A percentile compares a stretch with the other conserved stretches of the same genome.
phyloP scores from a whole-genome alignment of 768 basidiomycete species.

The Sutorius australiensis region DNA sequence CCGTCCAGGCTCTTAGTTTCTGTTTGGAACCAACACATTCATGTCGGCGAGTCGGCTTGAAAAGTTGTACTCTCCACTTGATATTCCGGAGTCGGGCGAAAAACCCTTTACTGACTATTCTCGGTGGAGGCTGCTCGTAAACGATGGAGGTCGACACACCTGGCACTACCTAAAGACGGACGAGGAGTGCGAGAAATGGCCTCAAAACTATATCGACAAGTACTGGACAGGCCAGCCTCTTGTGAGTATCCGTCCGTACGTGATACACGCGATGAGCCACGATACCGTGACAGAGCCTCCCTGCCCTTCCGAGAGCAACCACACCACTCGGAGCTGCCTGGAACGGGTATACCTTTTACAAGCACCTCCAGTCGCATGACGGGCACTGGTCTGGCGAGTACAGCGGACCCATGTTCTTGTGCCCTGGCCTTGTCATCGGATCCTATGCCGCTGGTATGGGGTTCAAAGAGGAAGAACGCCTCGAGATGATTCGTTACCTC shows the following conservation, averaged over 20 bases:
- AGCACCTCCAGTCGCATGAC: constrained; percentile 81
- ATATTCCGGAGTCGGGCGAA: constrained; percentile 46
- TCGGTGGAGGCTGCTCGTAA: constrained; percentile 72
- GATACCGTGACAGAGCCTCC: constrained; percentile 46
- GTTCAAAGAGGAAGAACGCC: constrained; percentile 74
- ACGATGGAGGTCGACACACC: constrained; percentile 76
- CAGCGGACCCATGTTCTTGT: constrained; percentile 84
- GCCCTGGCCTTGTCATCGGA: constrained; percentile 89
- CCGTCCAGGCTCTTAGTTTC: too few relatives aligned
- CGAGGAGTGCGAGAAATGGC: constrained; percentile 60
- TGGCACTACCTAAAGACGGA: constrained; percentile 79
- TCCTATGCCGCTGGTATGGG: constrained; percentile 86
- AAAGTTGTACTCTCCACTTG: constrained; percentile 43
- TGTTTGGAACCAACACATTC: constrained; percentile 5
- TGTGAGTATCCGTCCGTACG: constrained; percentile 37
- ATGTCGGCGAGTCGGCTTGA: constrained; percentile 21
- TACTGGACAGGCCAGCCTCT: constrained; percentile 84
- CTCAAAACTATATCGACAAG: constrained; percentile 77
- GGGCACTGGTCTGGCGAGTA: constrained; percentile 97
- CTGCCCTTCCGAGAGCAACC: constrained; percentile 58
- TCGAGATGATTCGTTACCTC: constrained; percentile 90
- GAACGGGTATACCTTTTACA: constrained; percentile 89
- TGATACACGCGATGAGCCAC: not conserved
- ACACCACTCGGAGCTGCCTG: constrained; percentile 74
- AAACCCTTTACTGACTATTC: constrained; percentile 75